These are phyloP conservation scores for Collybia sordida DNA, from an alignment of 768 basidiomycete species.

Conservation along the genomic window DNA sequence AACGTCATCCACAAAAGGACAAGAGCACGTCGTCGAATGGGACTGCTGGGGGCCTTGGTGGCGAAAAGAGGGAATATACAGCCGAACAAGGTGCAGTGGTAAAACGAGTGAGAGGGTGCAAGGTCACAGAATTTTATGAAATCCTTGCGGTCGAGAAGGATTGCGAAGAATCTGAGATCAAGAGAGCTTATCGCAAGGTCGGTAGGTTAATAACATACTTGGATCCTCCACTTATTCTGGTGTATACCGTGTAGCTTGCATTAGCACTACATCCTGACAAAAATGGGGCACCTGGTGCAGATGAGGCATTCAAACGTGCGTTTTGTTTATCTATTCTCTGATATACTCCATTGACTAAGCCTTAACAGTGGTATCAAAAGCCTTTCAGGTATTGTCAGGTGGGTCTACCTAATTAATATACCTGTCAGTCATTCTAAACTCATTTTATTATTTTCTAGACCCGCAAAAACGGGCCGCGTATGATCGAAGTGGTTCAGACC, in stretches of 20 bases:
- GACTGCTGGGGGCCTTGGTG: conserved; percentile 61
- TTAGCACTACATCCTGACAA: conserved; percentile 89
- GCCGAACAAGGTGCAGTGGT: conserved; percentile 81
- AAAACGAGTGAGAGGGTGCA: conserved; percentile 82
- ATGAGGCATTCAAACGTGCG: conserved; percentile 95
- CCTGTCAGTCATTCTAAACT: neutral
- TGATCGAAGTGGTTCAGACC: conserved; percentile 85
- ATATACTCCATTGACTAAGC: neutral
- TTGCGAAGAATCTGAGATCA: conserved; percentile 82
- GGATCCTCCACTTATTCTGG: neutral
- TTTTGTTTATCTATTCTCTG: neutral
- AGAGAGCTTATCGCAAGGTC: conserved; percentile 97
- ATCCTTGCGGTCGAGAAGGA: conserved; percentile 79
- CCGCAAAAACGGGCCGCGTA: conserved; percentile 86
- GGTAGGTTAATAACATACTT: conserved; percentile 11
- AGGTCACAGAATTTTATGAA: conserved; percentile 90
- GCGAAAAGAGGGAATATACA: conserved; percentile 85
- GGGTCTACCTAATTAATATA: conserved; percentile 1
- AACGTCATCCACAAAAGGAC: conserved; percentile 43
- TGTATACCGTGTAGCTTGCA: conserved; percentile 57
- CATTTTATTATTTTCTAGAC: conserved; percentile 43
- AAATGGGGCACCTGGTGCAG: conserved; percentile 96
- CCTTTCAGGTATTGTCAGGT: conserved; percentile 93
- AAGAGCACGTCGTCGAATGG: conserved; percentile 23
- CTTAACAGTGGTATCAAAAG: conserved; percentile 89